Conservation (phyloP, 2,329 filamentous ascomycete species). For the Penicillium hordei region DNA sequence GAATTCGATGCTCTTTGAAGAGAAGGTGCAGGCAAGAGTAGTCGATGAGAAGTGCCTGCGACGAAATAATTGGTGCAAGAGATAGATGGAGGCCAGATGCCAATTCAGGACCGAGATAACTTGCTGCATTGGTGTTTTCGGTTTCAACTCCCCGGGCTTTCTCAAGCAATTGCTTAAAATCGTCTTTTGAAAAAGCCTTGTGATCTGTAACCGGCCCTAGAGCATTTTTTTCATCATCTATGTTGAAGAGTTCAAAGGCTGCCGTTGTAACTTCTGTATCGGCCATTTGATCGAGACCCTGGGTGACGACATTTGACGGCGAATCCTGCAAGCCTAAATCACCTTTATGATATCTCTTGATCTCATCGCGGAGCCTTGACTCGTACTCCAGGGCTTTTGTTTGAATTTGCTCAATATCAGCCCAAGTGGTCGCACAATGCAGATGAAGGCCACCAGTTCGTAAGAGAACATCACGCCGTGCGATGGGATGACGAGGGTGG, state of each 20-base stretch:
- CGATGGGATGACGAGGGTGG: constrained; percentile 70
- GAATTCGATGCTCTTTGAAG: constrained; percentile 71
- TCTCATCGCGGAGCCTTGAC: constrained; percentile 36
- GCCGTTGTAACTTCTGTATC: constrained; percentile 13
- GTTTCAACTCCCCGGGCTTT: constrained; percentile 23
- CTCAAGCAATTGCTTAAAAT: constrained; percentile 31
- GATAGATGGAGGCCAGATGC: constrained; percentile 64
- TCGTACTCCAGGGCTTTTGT: constrained; percentile 53
- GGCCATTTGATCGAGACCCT: not conserved
- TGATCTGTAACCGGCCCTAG: constrained; percentile 28
- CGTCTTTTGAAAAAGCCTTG: constrained; percentile 29
- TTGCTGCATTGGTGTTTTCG: constrained; percentile 12
- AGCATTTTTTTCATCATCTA: constrained; percentile 30
- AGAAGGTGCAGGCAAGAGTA: constrained; percentile 73
- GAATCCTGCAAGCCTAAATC: constrained; percentile 27
- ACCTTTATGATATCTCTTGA: constrained; percentile 38
- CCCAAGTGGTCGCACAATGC: constrained; percentile 72
- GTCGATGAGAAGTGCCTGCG: constrained; percentile 76
- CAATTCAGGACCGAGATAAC: constrained; percentile 42
- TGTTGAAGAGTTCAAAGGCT: constrained; percentile 39
- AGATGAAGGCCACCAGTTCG: constrained; percentile 57
- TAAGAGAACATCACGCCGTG: constrained; percentile 51
- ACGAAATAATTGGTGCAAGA: constrained; percentile 69
- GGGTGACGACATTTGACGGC: not conserved
- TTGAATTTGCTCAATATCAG: constrained; percentile 65